Evolutionary conservation across 108 stramenopile genomes (phyloP).

Genomic region (Pinguiococcus pyrenoidosus): DNA sequence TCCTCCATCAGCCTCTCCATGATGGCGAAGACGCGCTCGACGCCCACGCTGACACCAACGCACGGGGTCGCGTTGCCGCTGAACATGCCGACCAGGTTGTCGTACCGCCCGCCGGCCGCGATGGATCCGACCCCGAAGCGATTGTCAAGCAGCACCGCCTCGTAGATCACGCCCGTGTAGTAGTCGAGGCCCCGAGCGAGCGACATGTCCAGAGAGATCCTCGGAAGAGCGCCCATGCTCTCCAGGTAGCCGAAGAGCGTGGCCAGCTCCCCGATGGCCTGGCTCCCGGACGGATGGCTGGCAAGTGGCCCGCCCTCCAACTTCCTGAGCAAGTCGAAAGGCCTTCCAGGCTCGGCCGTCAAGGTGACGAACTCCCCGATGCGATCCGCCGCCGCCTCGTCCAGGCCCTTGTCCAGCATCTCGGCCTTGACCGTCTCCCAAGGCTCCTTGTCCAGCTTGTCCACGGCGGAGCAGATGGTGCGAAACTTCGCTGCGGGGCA

Average conservation of each 20-base stretch:
- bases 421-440: slow-evolving; percentile 57
- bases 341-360: slow-evolving; percentile 49
- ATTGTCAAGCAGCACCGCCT: slow-evolving; percentile 47
- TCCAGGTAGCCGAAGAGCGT: slow-evolving; percentile 73
- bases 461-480: slow-evolving; percentile 73
- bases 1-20: slow-evolving; percentile 77
- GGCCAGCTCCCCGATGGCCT: slow-evolving; percentile 64
- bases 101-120: slow-evolving; percentile 78
- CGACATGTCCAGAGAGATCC: slow-evolving; percentile 62
- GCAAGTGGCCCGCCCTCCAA: too few species aligned
- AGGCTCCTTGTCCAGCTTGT: slow-evolving; percentile 80
- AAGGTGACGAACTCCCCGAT: slow-evolving; percentile 66
- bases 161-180: slow-evolving; percentile 88
- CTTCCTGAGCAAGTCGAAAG: too few species aligned
- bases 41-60: slow-evolving; percentile 76
- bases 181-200: slow-evolving; percentile 79
- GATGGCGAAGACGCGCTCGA: slow-evolving; percentile 79
- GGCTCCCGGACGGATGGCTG: too few species aligned
- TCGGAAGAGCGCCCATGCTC: slow-evolving; percentile 57
- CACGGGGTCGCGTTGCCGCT: slow-evolving; percentile 64
- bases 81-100: slow-evolving; percentile 83
- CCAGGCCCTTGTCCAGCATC: slow-evolving; percentile 64
- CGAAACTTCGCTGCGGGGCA: slow-evolving; percentile 71
- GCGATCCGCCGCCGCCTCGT: slow-evolving; percentile 55
- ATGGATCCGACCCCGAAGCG: slow-evolving; percentile 56